Evolutionary conservation across 2,329 filamentous ascomycete species (phyloP), one percentile per base, ranked within the genome.

Genomic region (Incumbomyces lentus): DNA sequence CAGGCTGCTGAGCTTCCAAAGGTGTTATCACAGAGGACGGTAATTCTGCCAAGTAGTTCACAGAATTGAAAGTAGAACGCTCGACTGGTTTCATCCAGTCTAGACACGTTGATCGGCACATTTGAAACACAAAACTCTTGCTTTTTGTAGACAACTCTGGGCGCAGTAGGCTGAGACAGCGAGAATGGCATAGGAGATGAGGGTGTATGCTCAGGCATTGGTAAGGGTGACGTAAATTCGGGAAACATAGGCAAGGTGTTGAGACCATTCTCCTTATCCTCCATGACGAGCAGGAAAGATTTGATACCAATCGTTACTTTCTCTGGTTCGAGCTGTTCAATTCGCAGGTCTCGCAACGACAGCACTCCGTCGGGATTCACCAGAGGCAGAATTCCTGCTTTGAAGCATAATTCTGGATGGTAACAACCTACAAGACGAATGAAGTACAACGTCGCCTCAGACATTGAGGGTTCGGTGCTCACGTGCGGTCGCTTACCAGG

Each of bases 241-340:
- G 92, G 92, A 55, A 96, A 95, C 0, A 88, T 85, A 2, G 92
- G 92, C 18, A 76, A 76, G 11, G 82, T 77, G 52, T 80, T 75
- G 40, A 89, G 83, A 19, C 83, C 82, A 52, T 84, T 90, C 63
- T 98, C 92, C 19, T 96, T 71, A 62, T 98, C 92, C 0, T 84
- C 78, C 79, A 98, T 90, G 55, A 96, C 87, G 29, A 84, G 86
- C 22, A 98, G 73, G 61, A 96, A 98, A 2, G 92, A 86, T 52
- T 88, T 79, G 52, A 98, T 98, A 2, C 89, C 92, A 56, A 98
- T 85, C n/a, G 96, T 90, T 68, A 95, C 94, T 58, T 86, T 84
- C 60, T 98, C 93, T 0, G 93, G 92, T 52, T 98, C 92, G 51
- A 98, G 75, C 59, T 93, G 86, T 60, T 96, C 92, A 22, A 95